Conservation (phyloP, 257 asterid species). For the Paraleonurus japonicus region DNA sequence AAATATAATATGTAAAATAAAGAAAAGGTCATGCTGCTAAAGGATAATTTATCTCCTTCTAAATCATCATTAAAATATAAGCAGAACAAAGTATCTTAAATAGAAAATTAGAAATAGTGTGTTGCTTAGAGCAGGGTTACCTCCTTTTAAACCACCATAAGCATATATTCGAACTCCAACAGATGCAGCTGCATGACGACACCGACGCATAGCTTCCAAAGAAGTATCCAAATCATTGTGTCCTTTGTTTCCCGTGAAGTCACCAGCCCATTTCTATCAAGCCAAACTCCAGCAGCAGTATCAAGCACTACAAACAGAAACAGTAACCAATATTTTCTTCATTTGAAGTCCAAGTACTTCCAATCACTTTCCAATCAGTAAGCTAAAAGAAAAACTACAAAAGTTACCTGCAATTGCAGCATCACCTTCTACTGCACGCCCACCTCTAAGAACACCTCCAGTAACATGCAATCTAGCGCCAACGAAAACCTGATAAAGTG, state of each 20-base stretch:
- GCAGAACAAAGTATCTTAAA: neutral
- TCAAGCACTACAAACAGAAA: slow-evolving; percentile 72
- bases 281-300: slow-evolving; percentile 99
- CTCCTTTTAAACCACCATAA: slow-evolving; percentile 96
- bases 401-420: slow-evolving; percentile 79
- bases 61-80: slow-evolving; percentile 52
- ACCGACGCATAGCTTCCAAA: slow-evolving; percentile 81
- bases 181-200: slow-evolving; percentile 99
- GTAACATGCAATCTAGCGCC: slow-evolving; percentile 99
- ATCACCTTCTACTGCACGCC: slow-evolving; percentile 94
- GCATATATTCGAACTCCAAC: slow-evolving; percentile 83
- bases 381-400: slow-evolving; percentile 20
- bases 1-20: neutral
- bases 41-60: slow-evolving; percentile 51
- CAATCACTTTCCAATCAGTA: slow-evolving; percentile 24
- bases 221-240: slow-evolving; percentile 65
- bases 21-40: slow-evolving; percentile 17
- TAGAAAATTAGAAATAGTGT: slow-evolving; percentile 24
- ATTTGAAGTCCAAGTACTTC: slow-evolving; percentile 9
- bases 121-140: slow-evolving; percentile 36
- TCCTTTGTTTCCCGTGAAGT: slow-evolving; percentile 70
- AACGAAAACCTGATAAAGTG: slow-evolving; percentile 76
- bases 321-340: slow-evolving; percentile 15
- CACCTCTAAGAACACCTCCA: slow-evolving; percentile 98
- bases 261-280: slow-evolving; percentile 85